A percentile compares a stretch with the other conserved stretches of the same genome.
Conservation (phyloP, 2,329 filamentous ascomycete species). For the Nemania sp. region DNA sequence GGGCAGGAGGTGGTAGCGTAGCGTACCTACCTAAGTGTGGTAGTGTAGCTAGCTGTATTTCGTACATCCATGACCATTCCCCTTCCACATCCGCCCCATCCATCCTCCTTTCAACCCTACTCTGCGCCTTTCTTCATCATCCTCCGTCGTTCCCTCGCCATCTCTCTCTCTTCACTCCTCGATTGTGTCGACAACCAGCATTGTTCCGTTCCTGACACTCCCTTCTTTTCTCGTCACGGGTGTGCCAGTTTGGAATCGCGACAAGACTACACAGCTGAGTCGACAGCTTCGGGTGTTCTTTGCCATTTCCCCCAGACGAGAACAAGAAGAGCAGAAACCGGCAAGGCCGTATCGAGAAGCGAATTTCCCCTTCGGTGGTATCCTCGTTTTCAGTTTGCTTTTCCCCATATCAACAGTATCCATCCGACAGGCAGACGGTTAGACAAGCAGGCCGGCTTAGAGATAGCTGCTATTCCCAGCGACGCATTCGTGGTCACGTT, state of each 20-base stretch:
- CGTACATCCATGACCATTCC: constrained; percentile 1
- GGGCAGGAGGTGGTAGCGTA: no score
- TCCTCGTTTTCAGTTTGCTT: no score
- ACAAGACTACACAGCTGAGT: constrained; percentile 2
- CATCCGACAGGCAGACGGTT: neutral
- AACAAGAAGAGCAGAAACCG: constrained; percentile 9
- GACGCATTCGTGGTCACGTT: constrained; percentile 29
- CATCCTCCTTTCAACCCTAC: constrained; percentile 23
- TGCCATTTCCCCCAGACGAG: constrained; percentile 8
- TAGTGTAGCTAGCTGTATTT: no score
- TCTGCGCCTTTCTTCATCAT: constrained; percentile 20
- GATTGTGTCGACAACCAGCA: constrained; percentile 23
- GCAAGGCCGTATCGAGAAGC: neutral
- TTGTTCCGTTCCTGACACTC: constrained; percentile 28
- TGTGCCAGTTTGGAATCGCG: constrained; percentile 9
- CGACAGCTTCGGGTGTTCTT: constrained; percentile 11
- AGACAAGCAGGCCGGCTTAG: constrained; percentile 6
- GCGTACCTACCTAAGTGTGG: no score
- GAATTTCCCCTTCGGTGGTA: no score
- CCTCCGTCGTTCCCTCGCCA: constrained; percentile 27
- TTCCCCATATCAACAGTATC: neutral
- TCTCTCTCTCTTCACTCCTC: constrained; percentile 24
- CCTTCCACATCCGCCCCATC: constrained; percentile 6
- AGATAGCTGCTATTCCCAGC: constrained; percentile 21
- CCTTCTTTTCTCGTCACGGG: constrained; percentile 12